A percentile compares a stretch with the other conserved stretches of the same genome.
Evolutionary conservation across 2,329 filamentous ascomycete species (phyloP).

Genomic region (Cadophora luteo-olivacea): DNA sequence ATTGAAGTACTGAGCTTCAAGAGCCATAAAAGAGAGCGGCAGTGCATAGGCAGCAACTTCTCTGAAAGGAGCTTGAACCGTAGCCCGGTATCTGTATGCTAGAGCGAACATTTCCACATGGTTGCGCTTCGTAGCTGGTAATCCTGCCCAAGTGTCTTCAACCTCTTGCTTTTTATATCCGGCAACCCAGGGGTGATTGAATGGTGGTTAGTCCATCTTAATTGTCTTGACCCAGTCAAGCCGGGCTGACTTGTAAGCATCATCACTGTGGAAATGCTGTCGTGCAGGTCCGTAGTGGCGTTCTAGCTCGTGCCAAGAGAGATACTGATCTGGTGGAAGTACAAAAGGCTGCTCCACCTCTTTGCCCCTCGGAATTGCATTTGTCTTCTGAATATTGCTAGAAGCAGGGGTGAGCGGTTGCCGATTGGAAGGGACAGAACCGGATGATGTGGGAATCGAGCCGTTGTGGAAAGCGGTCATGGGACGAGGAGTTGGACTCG

Average conservation of each 20-base stretch:
- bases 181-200: not conserved
- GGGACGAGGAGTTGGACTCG: not conserved
- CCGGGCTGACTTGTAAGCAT: not conserved
- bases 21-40: slow-evolving; percentile 7
- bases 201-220: not conserved
- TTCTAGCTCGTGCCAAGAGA: slow-evolving; percentile 18
- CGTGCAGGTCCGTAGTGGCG: slow-evolving; percentile 3
- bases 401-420: not conserved
- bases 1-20: slow-evolving; percentile 13
- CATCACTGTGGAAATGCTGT: not conserved
- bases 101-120: slow-evolving; percentile 8
- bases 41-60: not conserved
- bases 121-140: not conserved
- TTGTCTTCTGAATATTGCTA: not conserved
- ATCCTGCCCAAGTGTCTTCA: slow-evolving; percentile 15
- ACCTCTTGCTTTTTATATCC: slow-evolving; percentile 21
- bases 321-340: slow-evolving; percentile 7
- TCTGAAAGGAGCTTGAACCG: slow-evolving; percentile 2
- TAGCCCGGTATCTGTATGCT: not conserved
- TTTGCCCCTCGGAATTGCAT: not conserved
- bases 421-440: not conserved
- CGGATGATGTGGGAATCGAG: not conserved
- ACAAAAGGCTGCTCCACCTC: not conserved
- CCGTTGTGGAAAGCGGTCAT: not conserved
- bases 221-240: not conserved